Conservation (phyloP, 1,284 basidiomycete species). For the Neonothopanus nambi region DNA sequence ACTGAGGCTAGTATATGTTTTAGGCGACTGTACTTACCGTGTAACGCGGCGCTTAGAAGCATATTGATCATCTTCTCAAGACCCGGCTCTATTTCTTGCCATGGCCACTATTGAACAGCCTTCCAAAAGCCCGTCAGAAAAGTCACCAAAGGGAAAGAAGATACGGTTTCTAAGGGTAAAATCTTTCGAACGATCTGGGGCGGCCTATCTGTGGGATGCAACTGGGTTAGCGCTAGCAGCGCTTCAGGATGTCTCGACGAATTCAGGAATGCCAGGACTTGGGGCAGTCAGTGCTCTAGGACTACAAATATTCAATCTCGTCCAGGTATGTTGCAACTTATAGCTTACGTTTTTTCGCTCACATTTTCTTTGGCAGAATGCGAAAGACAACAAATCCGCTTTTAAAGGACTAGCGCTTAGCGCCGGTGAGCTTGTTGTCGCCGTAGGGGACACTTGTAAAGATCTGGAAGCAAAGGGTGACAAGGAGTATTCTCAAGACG, state of each 20-base stretch:
- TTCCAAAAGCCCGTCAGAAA: no score
- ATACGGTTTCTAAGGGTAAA: no score
- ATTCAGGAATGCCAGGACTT: slow-evolving; percentile 17
- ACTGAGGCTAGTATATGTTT: no score
- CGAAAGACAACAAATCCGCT: slow-evolving; percentile 18
- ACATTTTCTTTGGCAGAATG: background rate
- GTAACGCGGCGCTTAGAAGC: no score
- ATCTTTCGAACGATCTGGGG: no score
- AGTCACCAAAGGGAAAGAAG: no score
- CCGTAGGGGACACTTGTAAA: background rate
- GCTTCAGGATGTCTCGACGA: slow-evolving; percentile 15
- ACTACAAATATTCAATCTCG: slow-evolving; percentile 13
- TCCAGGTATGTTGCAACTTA: slow-evolving; percentile 14
- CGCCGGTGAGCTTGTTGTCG: slow-evolving; percentile 15
- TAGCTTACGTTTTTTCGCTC: background rate
- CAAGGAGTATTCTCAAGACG: background rate
- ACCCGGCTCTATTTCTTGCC: no score
- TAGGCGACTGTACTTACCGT: no score
- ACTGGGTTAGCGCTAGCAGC: slow-evolving; percentile 12
- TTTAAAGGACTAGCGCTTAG: slow-evolving; percentile 18
- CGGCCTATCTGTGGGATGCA: background rate
- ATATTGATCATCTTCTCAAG: no score
- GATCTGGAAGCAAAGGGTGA: background rate
- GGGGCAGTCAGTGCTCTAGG: slow-evolving; percentile 18
- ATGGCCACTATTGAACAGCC: no score